Evolutionary conservation across 768 basidiomycete genomes (phyloP).

Genomic region (Pleurotus sapidus): DNA sequence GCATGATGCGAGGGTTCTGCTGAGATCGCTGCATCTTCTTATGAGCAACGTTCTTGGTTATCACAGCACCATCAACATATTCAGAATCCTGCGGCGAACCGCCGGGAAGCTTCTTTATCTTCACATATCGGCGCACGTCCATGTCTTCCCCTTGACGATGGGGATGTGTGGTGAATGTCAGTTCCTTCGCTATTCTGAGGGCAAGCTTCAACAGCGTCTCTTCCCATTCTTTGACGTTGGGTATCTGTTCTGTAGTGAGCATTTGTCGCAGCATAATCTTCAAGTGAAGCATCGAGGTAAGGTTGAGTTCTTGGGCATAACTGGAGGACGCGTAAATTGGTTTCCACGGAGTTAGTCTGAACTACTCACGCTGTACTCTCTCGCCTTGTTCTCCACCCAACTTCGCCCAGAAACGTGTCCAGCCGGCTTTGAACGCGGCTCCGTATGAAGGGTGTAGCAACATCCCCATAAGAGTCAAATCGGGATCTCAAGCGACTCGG

Average conservation of each 20-base stretch:
- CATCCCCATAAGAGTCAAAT: conserved; percentile 71
- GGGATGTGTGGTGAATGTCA: conserved; percentile 68
- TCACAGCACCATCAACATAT: conserved; percentile 94
- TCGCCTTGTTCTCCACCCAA: conserved; percentile 82
- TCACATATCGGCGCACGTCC: conserved; percentile 93
- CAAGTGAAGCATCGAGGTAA: conserved; percentile 85
- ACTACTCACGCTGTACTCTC: conserved; percentile 84
- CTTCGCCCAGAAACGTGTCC: conserved; percentile 54
- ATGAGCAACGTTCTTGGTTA: conserved; percentile 97
- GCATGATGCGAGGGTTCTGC: conserved; percentile 90
- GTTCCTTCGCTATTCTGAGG: conserved; percentile 80
- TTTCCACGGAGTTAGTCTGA: conserved; percentile 6
- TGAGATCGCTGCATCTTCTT: conserved; percentile 87
- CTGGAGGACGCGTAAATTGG: conserved; percentile 32
- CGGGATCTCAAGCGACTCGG: conserved; percentile 50
- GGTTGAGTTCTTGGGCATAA: conserved; percentile 80
- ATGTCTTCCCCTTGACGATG: conserved; percentile 88
- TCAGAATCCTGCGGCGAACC: conserved; percentile 91
- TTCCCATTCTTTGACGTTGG: conserved; percentile 87
- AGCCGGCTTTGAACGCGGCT: conserved; percentile 82
- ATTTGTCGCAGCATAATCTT: conserved; percentile 91
- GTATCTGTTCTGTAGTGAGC: conserved; percentile 77
- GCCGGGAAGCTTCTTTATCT: conserved; percentile 98
- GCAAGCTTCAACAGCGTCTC: conserved; percentile 77
- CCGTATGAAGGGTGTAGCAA: conserved; percentile 74